Evolutionary conservation across 208 protist genomes (phyloP), one percentile per base, ranked within the genome.

Genomic region (Herpetomonas muscarum): DNA sequence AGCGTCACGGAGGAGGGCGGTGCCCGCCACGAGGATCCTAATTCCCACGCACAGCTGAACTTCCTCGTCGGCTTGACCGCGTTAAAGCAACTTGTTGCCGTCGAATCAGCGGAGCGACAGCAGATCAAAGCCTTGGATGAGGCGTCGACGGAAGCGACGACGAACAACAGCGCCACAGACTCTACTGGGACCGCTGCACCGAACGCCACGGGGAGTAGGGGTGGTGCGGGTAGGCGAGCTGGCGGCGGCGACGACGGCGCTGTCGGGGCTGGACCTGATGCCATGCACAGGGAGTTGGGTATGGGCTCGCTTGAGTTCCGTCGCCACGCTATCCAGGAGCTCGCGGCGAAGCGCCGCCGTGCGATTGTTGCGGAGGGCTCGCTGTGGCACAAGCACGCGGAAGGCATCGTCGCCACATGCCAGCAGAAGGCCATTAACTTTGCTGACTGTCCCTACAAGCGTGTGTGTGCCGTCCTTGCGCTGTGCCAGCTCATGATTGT

Each of bases 401-500:
- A 70, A 39, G 59, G 70, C 59, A 75, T 92, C 29, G 72, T 90
- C 15, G 48, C 60, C 19, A 47, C 70, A n/a, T 90, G 84, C 61
- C 45, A 74, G 36, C 67, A 71, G 52, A 90, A 87, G 55, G 45
- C 73, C 21, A 9, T 26, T 21, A 42, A 19, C 25, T 36, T 39
- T 28, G 42, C 39, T 1, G 63, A 83, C 21, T 61, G 59, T 25
- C 67, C 61, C 4, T 74, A 79, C 45, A 83, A 90, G 55, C 76
- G 88, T 25, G 74, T 91, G n/a, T 89, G 81, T 63, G 85, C 81
- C 3, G 81, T 95, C 19, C 79, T 93, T 47, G 76, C 83, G 36
- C 59, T 93, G 41, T 92, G 81, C 67, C 67, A 93, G 59, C 72
- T 93, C 32, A 92, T 95, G 89, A 76, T 95, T 54, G 74, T 90